Conservation (phyloP, 495 filamentous ascomycete genomes). For the Pseudotulostoma volvatum region DNA sequence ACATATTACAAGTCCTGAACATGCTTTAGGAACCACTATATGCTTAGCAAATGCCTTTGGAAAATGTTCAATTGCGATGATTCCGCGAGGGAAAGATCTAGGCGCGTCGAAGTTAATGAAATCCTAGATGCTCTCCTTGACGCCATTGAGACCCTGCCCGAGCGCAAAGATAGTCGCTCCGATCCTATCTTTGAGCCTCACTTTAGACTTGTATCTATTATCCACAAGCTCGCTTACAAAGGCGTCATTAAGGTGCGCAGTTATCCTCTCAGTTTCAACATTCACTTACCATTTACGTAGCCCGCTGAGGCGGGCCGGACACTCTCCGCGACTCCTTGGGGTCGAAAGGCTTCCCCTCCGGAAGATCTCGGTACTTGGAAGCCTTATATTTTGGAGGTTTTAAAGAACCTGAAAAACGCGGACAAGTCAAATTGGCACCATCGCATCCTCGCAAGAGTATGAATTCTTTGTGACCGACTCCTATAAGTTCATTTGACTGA, state of each 20-base stretch:
- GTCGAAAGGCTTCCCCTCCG: conserved; percentile 31
- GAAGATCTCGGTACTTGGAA: conserved; percentile 53
- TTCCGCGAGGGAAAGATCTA: conserved; percentile 27
- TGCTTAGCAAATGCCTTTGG: conserved; percentile 87
- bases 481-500: conserved; percentile 11
- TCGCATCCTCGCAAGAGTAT: conserved; percentile 55
- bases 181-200: conserved; percentile 90
- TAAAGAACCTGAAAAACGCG: conserved; percentile 60
- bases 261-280: neutral
- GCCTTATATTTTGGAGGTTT: conserved; percentile 50
- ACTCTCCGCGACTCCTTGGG: conserved; percentile 39
- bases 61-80: conserved; percentile 67
- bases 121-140: conserved; percentile 55
- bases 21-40: conserved; percentile 53
- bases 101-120: conserved; percentile 33
- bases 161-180: conserved; percentile 54
- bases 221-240: conserved; percentile 59
- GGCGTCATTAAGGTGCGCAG: conserved; percentile 18
- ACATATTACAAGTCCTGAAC: conserved; percentile 4
- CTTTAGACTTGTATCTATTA: conserved; percentile 80
- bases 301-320: conserved; percentile 35
- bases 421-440: conserved; percentile 98
- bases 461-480: too few species aligned
- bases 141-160: conserved; percentile 65
- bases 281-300: conserved; percentile 9